phyloP scores from a whole-genome alignment of 208 protist genomes.

The Wallacemonas sp. region DNA sequence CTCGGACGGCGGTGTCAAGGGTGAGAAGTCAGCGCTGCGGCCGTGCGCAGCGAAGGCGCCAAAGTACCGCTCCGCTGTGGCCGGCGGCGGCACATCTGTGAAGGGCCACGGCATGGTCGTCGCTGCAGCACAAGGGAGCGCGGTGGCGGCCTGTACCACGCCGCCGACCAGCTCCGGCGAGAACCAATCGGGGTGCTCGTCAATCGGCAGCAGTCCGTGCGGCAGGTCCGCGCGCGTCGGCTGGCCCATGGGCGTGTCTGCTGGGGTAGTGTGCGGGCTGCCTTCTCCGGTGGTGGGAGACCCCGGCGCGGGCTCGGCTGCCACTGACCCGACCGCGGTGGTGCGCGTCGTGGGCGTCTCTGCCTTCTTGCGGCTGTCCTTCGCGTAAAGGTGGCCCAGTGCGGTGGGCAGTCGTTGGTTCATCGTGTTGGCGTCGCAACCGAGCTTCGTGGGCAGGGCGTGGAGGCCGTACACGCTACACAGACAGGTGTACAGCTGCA shows the following conservation, averaged over 20 bases:
- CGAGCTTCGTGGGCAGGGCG: constrained; percentile 31
- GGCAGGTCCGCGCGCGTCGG: no score
- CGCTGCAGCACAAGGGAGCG: constrained; percentile 20
- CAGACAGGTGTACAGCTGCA: constrained; percentile 50
- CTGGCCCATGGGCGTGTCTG: no score
- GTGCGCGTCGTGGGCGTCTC: neutral
- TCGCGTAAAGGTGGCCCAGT: neutral
- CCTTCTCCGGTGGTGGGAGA: no score
- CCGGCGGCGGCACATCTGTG: constrained; percentile 36
- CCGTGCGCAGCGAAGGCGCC: neutral
- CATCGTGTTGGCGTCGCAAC: constrained; percentile 24
- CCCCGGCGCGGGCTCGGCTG: no score
- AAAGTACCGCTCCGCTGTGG: neutral
- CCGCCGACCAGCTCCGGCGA: constrained; percentile 64
- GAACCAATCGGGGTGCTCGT: constrained; percentile 46
- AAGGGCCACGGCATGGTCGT: constrained; percentile 53
- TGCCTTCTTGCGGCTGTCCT: neutral
- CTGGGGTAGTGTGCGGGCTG: no score
- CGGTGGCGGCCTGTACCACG: constrained; percentile 1
- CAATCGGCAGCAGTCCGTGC: constrained; percentile 46
- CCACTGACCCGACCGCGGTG: no score
- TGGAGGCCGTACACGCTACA: constrained; percentile 59
- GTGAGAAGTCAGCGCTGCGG: constrained; percentile 8
- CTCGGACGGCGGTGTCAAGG: constrained; percentile 34
- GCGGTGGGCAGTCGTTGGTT: constrained; percentile 33